Evolutionary conservation across 2,329 filamentous ascomycete species (phyloP).

Genomic region (Domatiomyces catenatus): DNA sequence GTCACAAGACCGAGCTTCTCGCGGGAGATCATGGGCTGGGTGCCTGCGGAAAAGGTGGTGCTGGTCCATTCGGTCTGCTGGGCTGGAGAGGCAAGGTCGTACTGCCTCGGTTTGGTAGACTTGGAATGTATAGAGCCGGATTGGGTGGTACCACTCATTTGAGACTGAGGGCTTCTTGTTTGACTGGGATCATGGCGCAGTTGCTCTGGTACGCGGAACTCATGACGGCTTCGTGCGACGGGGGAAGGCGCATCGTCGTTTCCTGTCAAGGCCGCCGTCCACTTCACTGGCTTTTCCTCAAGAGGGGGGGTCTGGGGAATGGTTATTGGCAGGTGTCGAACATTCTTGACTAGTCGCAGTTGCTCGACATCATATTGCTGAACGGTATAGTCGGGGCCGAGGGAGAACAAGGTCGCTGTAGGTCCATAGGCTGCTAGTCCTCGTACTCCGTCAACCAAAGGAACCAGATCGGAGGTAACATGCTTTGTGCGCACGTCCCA

Average conservation of each 20-base stretch:
- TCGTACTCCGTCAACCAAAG: constrained; percentile 64
- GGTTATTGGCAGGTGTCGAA: constrained; percentile 69
- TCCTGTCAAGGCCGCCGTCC: constrained; percentile 49
- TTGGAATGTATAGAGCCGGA: constrained; percentile 41
- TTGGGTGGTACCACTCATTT: constrained; percentile 45
- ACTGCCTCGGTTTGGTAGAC: constrained; percentile 28
- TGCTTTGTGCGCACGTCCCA: constrained; percentile 99
- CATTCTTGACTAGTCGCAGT: constrained; percentile 66
- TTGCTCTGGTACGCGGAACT: constrained; percentile 49
- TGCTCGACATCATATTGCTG: constrained; percentile 93
- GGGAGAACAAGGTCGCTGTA: constrained; percentile 78
- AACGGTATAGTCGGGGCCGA: constrained; percentile 73
- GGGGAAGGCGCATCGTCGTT: constrained; percentile 53
- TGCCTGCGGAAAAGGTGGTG: constrained; percentile 30
- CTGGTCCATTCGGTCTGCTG: constrained; percentile 29
- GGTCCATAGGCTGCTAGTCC: constrained; percentile 81
- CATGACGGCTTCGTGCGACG: constrained; percentile 57
- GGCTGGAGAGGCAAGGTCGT: constrained; percentile 27
- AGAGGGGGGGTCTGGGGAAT: constrained; percentile 64
- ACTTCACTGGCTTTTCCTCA: constrained; percentile 41
- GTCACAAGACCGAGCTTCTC: not conserved
- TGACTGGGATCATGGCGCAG: constrained; percentile 48
- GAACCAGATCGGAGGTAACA: constrained; percentile 76
- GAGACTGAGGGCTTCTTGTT: constrained; percentile 52
- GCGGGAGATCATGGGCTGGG: constrained; percentile 16